Evolutionary conservation across 768 basidiomycete species (phyloP).

Genomic region (Porphyrellus cyaneotinctus): DNA sequence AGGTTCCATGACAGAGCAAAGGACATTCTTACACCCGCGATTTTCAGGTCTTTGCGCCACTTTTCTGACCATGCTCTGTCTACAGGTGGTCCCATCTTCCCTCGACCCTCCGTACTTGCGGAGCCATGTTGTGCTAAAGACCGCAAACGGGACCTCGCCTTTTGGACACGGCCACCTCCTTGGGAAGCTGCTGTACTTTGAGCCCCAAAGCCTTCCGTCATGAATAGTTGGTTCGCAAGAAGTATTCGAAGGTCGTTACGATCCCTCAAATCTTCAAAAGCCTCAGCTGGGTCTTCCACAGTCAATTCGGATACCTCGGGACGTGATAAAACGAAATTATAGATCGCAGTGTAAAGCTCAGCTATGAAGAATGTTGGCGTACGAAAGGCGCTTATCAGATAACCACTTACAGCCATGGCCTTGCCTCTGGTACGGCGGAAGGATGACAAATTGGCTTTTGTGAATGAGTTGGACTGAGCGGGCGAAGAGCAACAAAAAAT

Average conservation of each 20-base stretch:
- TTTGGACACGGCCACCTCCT: slow-evolving; percentile 42
- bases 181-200: slow-evolving; percentile 36
- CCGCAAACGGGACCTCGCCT: slow-evolving; percentile 39
- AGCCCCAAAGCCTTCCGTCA: slow-evolving; percentile 63
- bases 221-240: slow-evolving; percentile 57
- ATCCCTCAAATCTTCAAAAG: slow-evolving; percentile 94
- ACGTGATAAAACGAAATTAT: slow-evolving; percentile 64
- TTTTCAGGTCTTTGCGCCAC: slow-evolving; percentile 80
- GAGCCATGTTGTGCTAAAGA: slow-evolving; percentile 21
- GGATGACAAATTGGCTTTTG: slow-evolving; percentile 86
- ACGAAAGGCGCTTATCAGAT: not conserved
- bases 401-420: slow-evolving; percentile 81
- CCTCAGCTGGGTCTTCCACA: slow-evolving; percentile 97
- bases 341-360: slow-evolving; percentile 82
- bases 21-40: slow-evolving; percentile 65
- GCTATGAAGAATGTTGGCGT: slow-evolving; percentile 42
- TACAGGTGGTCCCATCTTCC: slow-evolving; percentile 73
- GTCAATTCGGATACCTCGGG: slow-evolving; percentile 84
- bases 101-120: slow-evolving; percentile 32
- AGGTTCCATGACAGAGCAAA: not conserved
- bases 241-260: slow-evolving; percentile 85
- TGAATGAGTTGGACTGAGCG: not conserved
- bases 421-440: slow-evolving; percentile 83
- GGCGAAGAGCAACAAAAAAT: not conserved
- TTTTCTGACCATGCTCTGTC: slow-evolving; percentile 74